phyloP scores from a whole-genome alignment of 2,329 filamentous ascomycete species.

The Colletotrichum sp. region DNA sequence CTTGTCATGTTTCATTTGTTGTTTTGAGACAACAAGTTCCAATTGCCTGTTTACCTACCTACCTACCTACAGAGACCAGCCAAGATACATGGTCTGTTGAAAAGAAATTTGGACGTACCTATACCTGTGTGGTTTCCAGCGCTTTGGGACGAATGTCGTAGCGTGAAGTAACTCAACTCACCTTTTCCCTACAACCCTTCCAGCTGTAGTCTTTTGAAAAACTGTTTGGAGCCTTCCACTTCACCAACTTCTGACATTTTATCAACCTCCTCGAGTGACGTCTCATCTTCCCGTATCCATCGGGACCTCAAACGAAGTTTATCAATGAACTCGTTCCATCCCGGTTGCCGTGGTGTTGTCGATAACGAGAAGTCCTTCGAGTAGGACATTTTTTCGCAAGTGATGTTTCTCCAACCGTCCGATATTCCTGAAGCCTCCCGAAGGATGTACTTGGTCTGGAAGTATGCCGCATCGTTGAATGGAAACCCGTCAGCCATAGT shows the following conservation, averaged over 20 bases:
- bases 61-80: background rate
- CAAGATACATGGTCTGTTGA: background rate
- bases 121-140: background rate
- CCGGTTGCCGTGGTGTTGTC: background rate
- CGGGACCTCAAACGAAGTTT: background rate
- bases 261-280: background rate
- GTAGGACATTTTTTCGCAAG: background rate
- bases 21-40: background rate
- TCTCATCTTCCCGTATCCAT: background rate
- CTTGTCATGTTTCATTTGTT: background rate
- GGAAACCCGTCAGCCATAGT: background rate
- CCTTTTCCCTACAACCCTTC: background rate
- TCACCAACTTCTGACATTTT: background rate
- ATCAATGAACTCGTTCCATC: background rate
- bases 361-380: rapidly evolving
- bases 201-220: background rate
- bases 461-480: background rate
- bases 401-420: background rate
- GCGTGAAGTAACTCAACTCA: background rate
- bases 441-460: background rate
- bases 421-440: background rate
- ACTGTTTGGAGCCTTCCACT: background rate
- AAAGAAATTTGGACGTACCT: background rate
- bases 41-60: background rate
- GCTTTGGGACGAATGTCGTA: background rate